A percentile compares a stretch with the other conserved stretches of the same genome.
These are phyloP conservation scores for Jackrogersella minutella DNA, from an alignment of 495 filamentous ascomycete genomes.

Conservation along the genomic window DNA sequence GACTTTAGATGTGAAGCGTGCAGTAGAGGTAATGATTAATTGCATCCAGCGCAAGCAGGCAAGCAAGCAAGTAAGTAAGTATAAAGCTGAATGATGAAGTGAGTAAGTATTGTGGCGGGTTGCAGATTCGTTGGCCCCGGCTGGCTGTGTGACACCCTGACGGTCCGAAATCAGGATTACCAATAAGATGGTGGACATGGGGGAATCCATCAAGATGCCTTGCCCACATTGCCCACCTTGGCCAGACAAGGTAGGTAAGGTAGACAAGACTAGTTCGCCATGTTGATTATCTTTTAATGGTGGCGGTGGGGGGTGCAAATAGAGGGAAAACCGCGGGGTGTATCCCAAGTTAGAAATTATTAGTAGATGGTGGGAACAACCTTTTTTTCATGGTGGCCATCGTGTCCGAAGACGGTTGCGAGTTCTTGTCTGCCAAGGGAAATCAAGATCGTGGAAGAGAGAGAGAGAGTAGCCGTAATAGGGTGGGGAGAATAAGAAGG, in stretches of 20 bases:
- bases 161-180: conserved; percentile 34
- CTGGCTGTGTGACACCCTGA: conserved; percentile 28
- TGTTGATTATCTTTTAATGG: conserved; percentile 6
- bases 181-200: conserved; percentile 25
- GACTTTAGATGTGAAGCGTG: conserved; percentile 8
- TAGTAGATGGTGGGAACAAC: conserved; percentile 40
- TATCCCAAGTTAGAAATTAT: conserved; percentile 29
- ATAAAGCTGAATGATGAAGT: conserved; percentile 1
- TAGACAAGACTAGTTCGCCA: conserved; percentile 12
- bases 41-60: conserved; percentile 22
- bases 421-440: conserved; percentile 18
- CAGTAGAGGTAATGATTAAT: conserved; percentile 1
- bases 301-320: conserved; percentile 32
- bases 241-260: conserved; percentile 7
- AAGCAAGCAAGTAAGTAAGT: background rate
- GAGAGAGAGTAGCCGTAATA: background rate
- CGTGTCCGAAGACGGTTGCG: conserved; percentile 28
- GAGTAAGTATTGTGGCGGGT: conserved; percentile 22
- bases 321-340: conserved; percentile 36
- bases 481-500: conserved; percentile 7
- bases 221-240: conserved; percentile 5
- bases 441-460: background rate
- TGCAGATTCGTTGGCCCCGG: conserved; percentile 14
- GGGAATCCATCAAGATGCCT: conserved; percentile 22
- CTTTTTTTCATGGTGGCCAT: conserved; percentile 47